Conservation (phyloP, 2,329 filamentous ascomycete species). For the Parascedosporium putredinis region DNA sequence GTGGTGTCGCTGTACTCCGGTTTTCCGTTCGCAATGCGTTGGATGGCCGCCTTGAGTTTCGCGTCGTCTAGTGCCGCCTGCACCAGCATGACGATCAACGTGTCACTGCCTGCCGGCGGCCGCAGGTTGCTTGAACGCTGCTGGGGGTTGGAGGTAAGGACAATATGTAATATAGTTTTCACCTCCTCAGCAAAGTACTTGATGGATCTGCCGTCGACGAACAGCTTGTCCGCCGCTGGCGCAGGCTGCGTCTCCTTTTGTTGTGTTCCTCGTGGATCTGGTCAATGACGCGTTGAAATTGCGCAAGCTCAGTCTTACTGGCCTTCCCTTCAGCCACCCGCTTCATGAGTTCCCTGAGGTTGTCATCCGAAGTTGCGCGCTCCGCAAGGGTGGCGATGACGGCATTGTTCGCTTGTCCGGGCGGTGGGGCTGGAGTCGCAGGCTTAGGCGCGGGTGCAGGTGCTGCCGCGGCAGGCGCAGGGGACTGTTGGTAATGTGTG, state of each 20-base stretch:
- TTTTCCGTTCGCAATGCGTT: constrained; percentile 40
- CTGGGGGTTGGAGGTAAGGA: constrained; percentile 46
- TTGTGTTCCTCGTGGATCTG: constrained; percentile 57
- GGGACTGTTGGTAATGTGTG: constrained; percentile 5
- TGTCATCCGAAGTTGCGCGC: constrained; percentile 60
- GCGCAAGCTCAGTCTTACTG: constrained; percentile 57
- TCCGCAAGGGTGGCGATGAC: constrained; percentile 74
- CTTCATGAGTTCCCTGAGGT: constrained; percentile 71
- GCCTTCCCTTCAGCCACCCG: constrained; percentile 69
- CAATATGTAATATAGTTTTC: constrained; percentile 45
- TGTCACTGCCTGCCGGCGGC: constrained; percentile 43
- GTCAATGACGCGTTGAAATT: constrained; percentile 73
- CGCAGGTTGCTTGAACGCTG: constrained; percentile 43
- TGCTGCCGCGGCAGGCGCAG: not conserved
- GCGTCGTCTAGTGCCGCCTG: constrained; percentile 46
- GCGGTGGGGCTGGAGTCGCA: constrained; percentile 14
- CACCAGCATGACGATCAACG: constrained; percentile 45
- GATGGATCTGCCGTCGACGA: constrained; percentile 45
- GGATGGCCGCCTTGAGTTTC: constrained; percentile 38
- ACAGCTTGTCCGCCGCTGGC: constrained; percentile 42
- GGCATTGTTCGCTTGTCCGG: constrained; percentile 44
- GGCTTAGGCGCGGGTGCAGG: constrained; percentile 9
- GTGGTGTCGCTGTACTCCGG: constrained; percentile 41
- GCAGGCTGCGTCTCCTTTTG: constrained; percentile 39
- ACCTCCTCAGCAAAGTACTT: constrained; percentile 52